Evolutionary conservation across 257 asterid genomes (phyloP), one percentile per base, ranked within the genome.

Genomic region (Linaria vulgaris): DNA sequence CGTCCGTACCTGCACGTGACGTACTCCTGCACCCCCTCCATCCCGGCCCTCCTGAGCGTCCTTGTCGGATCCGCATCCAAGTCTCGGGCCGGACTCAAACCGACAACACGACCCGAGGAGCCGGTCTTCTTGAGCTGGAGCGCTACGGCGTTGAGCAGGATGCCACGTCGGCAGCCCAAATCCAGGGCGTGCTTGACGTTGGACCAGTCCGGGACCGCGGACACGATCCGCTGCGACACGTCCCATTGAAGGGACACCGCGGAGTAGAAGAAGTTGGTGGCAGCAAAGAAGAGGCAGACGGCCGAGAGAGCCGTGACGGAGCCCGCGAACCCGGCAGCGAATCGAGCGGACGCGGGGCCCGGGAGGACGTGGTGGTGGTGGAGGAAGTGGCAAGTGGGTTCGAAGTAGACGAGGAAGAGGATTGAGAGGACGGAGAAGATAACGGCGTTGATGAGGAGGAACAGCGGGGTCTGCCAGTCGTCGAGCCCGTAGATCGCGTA

Each of bases 151-250:
- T 91, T 91, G 22, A 88, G 87, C 41, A 91, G 83, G 55, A 91
- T 82, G 48, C 98, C 98, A 3, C 96, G 86, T 74, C 96, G 96
- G 72, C 98, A 91, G 17, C 98, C 98, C 15, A 91, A 78, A 81
- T 91, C 98, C 34, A 91, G 90, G 49, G 96, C 96, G 66, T 82
- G 85, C 72, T 80, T 81, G 57, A 91, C 96, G 66, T 87, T 59
- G 39, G 98, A 91, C 98, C 98, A 91, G 74, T 88, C 96, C 12
- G 82, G 62, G 12, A 91, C 87, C 49, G 85, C 64, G 73, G 88
- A 83, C 65, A 84, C 98, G 61, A 91, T 88, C 15, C 98, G 81
- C 73, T 91, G 98, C 1, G 98, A 82, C 95, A 91, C 86, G 31
- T 88, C 95, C 96, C 96, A 91, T 61, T 84, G 95, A 41, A 91